Evolutionary conservation across 352 stramenopile species (phyloP).

Genomic region (Globisporangium perplexum): DNA sequence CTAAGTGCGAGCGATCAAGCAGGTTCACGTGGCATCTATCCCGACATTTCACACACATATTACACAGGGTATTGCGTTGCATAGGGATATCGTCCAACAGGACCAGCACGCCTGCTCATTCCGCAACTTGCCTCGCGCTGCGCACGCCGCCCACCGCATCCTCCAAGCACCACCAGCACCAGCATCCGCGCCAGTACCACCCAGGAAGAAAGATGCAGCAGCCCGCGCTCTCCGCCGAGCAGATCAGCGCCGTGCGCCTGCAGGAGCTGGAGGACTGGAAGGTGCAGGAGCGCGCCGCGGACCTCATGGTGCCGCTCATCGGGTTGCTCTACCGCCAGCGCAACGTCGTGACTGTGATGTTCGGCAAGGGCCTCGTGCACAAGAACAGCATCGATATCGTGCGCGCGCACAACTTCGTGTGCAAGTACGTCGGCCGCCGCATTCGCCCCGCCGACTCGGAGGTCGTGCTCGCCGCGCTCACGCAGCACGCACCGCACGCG

Average conservation of each 20-base stretch:
- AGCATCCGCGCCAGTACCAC: neutral
- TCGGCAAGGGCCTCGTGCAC: constrained; percentile 80
- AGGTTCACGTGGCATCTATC: too few species aligned
- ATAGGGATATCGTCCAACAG: too few species aligned
- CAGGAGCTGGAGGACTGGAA: constrained; percentile 76
- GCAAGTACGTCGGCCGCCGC: constrained; percentile 78
- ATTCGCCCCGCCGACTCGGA: constrained; percentile 74
- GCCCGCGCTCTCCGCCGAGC: constrained; percentile 25
- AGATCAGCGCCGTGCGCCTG: constrained; percentile 50
- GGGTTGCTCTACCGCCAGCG: constrained; percentile 76
- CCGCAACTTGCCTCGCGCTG: too few species aligned
- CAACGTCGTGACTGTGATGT: constrained; percentile 81
- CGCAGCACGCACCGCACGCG: constrained; percentile 49
- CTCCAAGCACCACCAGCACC: neutral
- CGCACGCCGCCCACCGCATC: neutral
- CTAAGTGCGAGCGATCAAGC: too few species aligned
- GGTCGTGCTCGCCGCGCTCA: constrained; percentile 59
- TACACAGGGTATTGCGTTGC: too few species aligned
- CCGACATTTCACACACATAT: too few species aligned
- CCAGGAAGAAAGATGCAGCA: constrained; percentile 27
- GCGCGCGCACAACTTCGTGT: constrained; percentile 77
- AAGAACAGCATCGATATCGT: constrained; percentile 85
- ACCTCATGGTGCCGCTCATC: constrained; percentile 82
- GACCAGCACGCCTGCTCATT: constrained; percentile 1
- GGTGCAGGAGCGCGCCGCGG: constrained; percentile 68